A percentile compares a stretch with the other conserved stretches of the same genome.
These are phyloP conservation scores for Astragalus membranaceus DNA, from an alignment of 306 rosid species.

Conservation along the genomic window DNA sequence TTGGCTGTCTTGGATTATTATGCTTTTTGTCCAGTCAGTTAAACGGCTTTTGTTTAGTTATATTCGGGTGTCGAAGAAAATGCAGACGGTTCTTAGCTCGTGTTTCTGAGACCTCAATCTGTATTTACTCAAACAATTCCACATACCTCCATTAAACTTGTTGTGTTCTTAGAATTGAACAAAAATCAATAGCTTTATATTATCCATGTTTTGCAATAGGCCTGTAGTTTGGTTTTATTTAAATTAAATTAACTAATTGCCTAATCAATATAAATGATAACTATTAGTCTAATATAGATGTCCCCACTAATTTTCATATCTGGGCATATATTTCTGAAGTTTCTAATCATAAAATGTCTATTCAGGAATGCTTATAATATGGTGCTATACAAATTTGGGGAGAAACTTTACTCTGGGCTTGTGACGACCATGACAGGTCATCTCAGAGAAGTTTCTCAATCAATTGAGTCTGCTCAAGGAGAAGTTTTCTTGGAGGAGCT, in stretches of 20 bases:
- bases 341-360: slow-evolving; percentile 9
- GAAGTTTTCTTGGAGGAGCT: slow-evolving; percentile 49
- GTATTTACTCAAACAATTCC: not conserved
- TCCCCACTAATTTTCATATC: not conserved
- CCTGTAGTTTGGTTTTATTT: slow-evolving; percentile 5
- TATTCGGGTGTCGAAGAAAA: not conserved
- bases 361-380: slow-evolving; percentile 57
- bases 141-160: not conserved
- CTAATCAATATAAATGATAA: not conserved
- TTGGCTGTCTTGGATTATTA: slow-evolving; percentile 4
- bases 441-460: slow-evolving; percentile 35
- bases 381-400: slow-evolving; percentile 54
- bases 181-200: not conserved
- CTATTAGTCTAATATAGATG: not conserved
- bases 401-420: slow-evolving; percentile 50
- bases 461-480: slow-evolving; percentile 50
- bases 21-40: not conserved
- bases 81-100: not conserved
- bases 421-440: slow-evolving; percentile 43
- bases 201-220: not conserved
- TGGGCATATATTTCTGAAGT: slow-evolving; percentile 2
- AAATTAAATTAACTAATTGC: not conserved
- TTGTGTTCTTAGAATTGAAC: not conserved
- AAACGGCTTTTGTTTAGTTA: not conserved
- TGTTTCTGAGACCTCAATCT: not conserved